phyloP scores from a whole-genome alignment of 176 grass and related monocot genomes.

The Oryza rufipogon region DNA sequence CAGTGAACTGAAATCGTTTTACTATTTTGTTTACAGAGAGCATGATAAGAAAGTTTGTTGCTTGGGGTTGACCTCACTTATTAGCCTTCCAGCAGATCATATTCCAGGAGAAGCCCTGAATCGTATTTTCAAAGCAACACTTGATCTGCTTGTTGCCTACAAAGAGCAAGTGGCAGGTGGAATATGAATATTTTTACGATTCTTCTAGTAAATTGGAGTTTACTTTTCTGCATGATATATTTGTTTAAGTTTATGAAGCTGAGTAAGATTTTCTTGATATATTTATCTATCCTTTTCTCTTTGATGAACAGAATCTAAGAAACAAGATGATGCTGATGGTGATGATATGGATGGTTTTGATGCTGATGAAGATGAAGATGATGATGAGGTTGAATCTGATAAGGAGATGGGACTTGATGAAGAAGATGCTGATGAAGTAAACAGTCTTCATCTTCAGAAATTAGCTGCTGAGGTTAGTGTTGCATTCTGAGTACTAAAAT shows the following conservation, averaged over 20 bases:
- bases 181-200: not conserved
- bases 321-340: slow-evolving; percentile 51
- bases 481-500: not conserved
- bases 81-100: slow-evolving; percentile 70
- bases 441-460: slow-evolving; percentile 69
- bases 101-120: slow-evolving; percentile 73
- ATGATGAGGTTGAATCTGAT: slow-evolving; percentile 68
- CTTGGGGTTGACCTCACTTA: slow-evolving; percentile 79
- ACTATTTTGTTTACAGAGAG: slow-evolving; percentile 65
- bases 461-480: slow-evolving; percentile 75
- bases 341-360: slow-evolving; percentile 88
- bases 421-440: slow-evolving; percentile 82
- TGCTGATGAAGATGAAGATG: slow-evolving; percentile 68
- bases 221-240: not conserved
- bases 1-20: slow-evolving; percentile 11
- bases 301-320: slow-evolving; percentile 59
- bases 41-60: slow-evolving; percentile 90
- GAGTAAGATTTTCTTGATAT: not conserved
- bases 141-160: slow-evolving; percentile 75
- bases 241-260: not conserved
- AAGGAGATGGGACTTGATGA: slow-evolving; percentile 85
- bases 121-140: slow-evolving; percentile 75
- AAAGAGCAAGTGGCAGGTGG: slow-evolving; percentile 89
- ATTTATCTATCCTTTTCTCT: not conserved
- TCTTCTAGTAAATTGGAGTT: not conserved